A percentile compares a stretch with the other conserved stretches of the same genome.
Conservation (phyloP, 129 eudicot genomes). For the Chrysanthemum lavandulifolium region DNA sequence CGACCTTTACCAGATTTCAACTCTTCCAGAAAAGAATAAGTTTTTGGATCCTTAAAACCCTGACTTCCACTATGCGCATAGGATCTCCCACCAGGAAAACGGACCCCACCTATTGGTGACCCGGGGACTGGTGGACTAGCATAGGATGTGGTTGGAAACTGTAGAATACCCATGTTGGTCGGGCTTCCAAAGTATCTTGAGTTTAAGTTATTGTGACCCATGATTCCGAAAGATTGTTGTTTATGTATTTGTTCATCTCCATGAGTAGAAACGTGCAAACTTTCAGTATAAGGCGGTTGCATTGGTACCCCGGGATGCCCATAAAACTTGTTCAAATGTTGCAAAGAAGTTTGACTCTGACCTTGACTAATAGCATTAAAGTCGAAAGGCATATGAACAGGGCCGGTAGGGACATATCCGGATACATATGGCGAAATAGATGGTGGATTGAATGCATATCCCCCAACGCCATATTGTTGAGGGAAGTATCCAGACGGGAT, state of each 20-base stretch:
- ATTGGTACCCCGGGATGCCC: conserved; percentile 52
- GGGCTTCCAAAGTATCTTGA: conserved; percentile 52
- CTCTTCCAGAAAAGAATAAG: conserved; percentile 75
- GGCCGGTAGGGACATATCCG: conserved; percentile 47
- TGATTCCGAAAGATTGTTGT: conserved; percentile 35
- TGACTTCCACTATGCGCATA: conserved; percentile 37
- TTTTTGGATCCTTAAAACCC: conserved; percentile 37
- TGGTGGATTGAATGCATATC: conserved; percentile 47
- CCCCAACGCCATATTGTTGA: conserved; percentile 53
- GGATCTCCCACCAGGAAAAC: conserved; percentile 43
- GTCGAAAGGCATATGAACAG: conserved; percentile 49
- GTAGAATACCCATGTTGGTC: conserved; percentile 45
- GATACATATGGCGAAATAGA: conserved; percentile 44
- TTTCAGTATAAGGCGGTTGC: conserved; percentile 51
- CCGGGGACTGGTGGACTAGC: conserved; percentile 55
- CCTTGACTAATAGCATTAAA: conserved; percentile 29
- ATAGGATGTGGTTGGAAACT: conserved; percentile 43
- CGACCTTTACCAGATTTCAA: conserved; percentile 70
- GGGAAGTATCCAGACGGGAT: conserved; percentile 28
- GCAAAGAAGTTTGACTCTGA: conserved; percentile 40
- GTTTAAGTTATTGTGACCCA: conserved; percentile 39
- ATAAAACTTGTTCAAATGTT: conserved; percentile 46
- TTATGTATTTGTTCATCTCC: conserved; percentile 44
- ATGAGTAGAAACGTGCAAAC: conserved; percentile 38
- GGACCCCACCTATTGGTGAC: conserved; percentile 42